A percentile compares a stretch with the other conserved stretches of the same genome.
Evolutionary conservation across 352 stramenopile species (phyloP).

Genomic region (Phytophthora litchii): DNA sequence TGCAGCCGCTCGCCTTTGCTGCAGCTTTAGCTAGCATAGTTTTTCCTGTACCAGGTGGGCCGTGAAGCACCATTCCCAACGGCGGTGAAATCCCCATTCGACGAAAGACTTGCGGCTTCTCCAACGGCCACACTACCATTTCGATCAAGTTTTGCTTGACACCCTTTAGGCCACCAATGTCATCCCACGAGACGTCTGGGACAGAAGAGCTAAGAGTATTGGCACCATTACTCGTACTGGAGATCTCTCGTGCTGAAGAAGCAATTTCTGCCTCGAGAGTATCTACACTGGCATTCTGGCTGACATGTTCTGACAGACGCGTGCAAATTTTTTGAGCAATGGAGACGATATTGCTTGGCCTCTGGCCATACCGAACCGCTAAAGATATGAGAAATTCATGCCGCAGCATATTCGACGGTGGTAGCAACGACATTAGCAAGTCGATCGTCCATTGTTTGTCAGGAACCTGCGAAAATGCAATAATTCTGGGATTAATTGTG

Average conservation of each 20-base stretch:
- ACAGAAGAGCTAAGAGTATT: constrained; percentile 52
- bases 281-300: constrained; percentile 4
- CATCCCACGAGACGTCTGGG: constrained; percentile 68
- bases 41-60: constrained; percentile 84
- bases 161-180: constrained; percentile 72
- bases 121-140: constrained; percentile 88
- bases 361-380: constrained; percentile 78
- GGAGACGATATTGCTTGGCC: constrained; percentile 69
- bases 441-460: constrained; percentile 60
- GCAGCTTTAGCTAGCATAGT: constrained; percentile 88
- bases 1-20: constrained; percentile 78
- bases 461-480: constrained; percentile 46
- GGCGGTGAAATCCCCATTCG: constrained; percentile 84
- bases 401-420: constrained; percentile 34
- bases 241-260: constrained; percentile 49
- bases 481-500: background rate
- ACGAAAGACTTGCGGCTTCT: constrained; percentile 79
- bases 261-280: constrained; percentile 53
- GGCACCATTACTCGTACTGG: constrained; percentile 37
- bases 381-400: constrained; percentile 61
- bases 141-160: constrained; percentile 84
- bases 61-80: constrained; percentile 77
- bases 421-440: constrained; percentile 53
- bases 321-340: constrained; percentile 54
- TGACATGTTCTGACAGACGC: constrained; percentile 18